Base-by-base conservation (phyloP, 495 filamentous ascomycete species). In the Penicillium samsonianum region DNA sequence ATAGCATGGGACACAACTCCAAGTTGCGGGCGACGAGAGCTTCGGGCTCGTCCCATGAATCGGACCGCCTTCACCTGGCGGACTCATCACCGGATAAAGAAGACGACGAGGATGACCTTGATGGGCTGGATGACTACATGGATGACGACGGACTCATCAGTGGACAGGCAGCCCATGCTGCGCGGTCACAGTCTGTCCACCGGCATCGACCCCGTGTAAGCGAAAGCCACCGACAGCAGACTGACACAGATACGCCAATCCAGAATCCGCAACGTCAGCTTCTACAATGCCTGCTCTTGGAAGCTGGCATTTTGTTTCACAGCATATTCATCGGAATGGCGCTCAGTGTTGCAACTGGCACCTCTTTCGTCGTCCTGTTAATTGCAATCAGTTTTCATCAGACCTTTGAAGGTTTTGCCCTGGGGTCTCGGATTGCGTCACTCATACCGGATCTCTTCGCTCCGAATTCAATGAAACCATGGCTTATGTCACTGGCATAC, bases 401-500 rank as follows among this genome's bases (percentile, higher is more conserved):
- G 65, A 87, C 87, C 65, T 91, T 92, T 52, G 89, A 92, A 73
- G 89, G 90, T 19, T 78, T 91, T 52, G 89, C 89, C 19, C 81
- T 91, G 10, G 88, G 89, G 16, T 82, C 87, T 5, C 83, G 87
- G 30, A 90, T 91, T 57, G 84, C 88, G 6, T 79, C 82, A 0
- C 75, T 90, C 22, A 79, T 79, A n/a, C 80, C 83, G 3, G 74
- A 77, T 54, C 70, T 78, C 4, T 84, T 84, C 58, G 60, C 77
- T 0, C 70, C 78, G 60, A 46, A 73, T 65, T 71, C 82, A 6
- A 61, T 80, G 68, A 77, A 82, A 48, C 93, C 93, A 11, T 96
- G 92, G 92, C 79, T 96, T n/a, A 98, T 98, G 93, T 89, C 88
- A 5, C 76, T 94, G 8, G 91, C 93, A 3, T 98, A 95, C 64